These are phyloP conservation scores for Warburgia ugandensis DNA, from an alignment of 164 flowering plant genomes.

Conservation along the genomic window DNA sequence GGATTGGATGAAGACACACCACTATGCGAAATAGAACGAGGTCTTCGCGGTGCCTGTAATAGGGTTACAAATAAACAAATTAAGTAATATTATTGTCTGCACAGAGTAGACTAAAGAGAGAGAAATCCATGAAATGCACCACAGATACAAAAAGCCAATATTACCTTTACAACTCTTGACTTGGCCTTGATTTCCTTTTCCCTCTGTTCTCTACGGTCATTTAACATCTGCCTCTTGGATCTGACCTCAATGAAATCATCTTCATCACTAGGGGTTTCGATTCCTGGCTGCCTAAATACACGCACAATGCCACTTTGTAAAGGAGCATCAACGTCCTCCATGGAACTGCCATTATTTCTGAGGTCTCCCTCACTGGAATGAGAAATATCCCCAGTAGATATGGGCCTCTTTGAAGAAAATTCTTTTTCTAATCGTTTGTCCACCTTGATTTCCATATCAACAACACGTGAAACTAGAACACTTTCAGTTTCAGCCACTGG, in stretches of 20 bases:
- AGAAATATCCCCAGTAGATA: slow-evolving; percentile 35
- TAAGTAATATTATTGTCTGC: neutral
- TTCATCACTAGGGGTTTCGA: slow-evolving; percentile 91
- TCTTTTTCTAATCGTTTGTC: slow-evolving; percentile 38
- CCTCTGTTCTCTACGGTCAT: slow-evolving; percentile 92
- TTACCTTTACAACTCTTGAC: slow-evolving; percentile 59
- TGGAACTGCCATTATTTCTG: slow-evolving; percentile 34
- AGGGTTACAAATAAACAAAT: slow-evolving; percentile 8
- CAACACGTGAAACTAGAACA: too few species aligned
- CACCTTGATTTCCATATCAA: slow-evolving; percentile 30
- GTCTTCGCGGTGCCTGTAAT: slow-evolving; percentile 52
- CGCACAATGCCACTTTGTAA: slow-evolving; percentile 89
- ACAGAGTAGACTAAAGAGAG: too few species aligned
- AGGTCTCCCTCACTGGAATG: slow-evolving; percentile 27
- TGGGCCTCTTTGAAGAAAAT: slow-evolving; percentile 22
- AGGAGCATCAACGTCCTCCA: slow-evolving; percentile 75
- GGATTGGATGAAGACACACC: slow-evolving; percentile 20
- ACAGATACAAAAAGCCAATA: neutral
- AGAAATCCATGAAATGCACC: neutral
- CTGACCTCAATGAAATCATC: slow-evolving; percentile 99
- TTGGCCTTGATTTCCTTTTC: slow-evolving; percentile 86
- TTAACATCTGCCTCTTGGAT: slow-evolving; percentile 95
- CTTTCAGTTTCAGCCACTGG: slow-evolving; percentile 39
- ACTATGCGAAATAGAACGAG: slow-evolving; percentile 38
- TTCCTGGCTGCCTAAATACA: slow-evolving; percentile 88